Evolutionary conservation across 371 early-diverging fungal species (phyloP).

Genomic region (Parasitella parasitica): DNA sequence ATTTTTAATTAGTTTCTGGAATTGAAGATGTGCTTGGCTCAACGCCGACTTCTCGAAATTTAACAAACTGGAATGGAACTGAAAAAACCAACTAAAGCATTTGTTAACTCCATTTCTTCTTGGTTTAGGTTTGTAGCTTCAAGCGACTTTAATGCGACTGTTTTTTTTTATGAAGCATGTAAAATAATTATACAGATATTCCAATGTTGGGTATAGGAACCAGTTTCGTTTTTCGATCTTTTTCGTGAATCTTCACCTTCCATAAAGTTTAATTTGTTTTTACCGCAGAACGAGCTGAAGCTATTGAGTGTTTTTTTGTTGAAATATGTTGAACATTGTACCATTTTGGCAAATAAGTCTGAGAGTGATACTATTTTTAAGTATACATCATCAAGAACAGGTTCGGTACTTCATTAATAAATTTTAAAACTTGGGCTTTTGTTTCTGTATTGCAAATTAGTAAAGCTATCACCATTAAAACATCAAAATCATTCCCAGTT

Average conservation of each 20-base stretch:
- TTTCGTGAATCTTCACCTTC: constrained; percentile 3
- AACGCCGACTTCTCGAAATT: no score
- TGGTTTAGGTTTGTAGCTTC: no score
- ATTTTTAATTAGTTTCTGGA: no score
- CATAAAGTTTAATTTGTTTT: constrained; percentile 10
- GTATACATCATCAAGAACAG: constrained; percentile 14
- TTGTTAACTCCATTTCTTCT: no score
- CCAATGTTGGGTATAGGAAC: constrained; percentile 14
- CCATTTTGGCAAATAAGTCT: constrained; percentile 5
- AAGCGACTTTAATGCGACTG: no score
- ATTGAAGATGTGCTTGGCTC: no score
- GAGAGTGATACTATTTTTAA: constrained; percentile 11
- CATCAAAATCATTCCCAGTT: constrained; percentile 11
- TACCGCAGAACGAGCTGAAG: constrained; percentile 17
- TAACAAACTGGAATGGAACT: no score
- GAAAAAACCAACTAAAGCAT: no score
- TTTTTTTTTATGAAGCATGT: no score
- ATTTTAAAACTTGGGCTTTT: constrained; percentile 17
- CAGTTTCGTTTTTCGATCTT: constrained; percentile 10
- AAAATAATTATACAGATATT: constrained; percentile 17
- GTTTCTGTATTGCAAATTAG: constrained; percentile 20
- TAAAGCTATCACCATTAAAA: constrained; percentile 12
- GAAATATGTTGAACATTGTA: constrained; percentile 17
- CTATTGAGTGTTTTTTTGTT: constrained; percentile 14
- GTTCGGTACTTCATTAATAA: constrained; percentile 11